Conservation (phyloP, 352 stramenopile genomes). For the Globisporangium rhizosaccharum region DNA sequence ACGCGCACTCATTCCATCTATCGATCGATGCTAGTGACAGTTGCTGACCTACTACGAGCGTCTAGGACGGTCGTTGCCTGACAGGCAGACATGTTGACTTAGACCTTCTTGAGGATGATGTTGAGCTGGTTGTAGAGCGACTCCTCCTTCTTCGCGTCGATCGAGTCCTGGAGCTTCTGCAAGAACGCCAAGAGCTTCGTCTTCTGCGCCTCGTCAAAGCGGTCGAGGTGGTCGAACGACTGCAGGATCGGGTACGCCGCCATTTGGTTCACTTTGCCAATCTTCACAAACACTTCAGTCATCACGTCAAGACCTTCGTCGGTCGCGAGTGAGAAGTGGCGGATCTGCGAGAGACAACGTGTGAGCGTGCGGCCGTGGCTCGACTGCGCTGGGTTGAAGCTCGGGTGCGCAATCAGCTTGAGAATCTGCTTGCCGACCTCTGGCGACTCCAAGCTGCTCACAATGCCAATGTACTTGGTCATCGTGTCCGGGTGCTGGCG, state of each 20-base stretch:
- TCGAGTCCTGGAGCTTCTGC: constrained; percentile 59
- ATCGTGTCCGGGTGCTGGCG: constrained; percentile 64
- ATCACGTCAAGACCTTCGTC: constrained; percentile 74
- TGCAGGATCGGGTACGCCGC: constrained; percentile 74
- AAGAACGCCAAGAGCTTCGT: constrained; percentile 44
- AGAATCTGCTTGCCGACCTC: constrained; percentile 73
- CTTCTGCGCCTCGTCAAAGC: constrained; percentile 61
- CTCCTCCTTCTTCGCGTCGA: constrained; percentile 52
- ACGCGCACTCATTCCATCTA: no score
- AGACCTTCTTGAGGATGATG: constrained; percentile 83
- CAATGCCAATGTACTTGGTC: constrained; percentile 74
- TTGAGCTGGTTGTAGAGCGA: constrained; percentile 78
- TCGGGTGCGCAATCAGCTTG: constrained; percentile 52
- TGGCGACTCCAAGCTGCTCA: constrained; percentile 56
- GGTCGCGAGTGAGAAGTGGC: constrained; percentile 66
- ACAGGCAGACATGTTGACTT: constrained; percentile 12
- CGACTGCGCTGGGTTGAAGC: constrained; percentile 73
- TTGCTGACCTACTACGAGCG: no score
- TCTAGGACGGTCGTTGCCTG: no score
- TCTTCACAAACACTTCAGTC: constrained; percentile 64
- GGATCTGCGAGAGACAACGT: constrained; percentile 64
- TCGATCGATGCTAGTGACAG: no score
- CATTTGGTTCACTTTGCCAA: constrained; percentile 86
- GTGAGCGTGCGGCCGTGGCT: constrained; percentile 65
- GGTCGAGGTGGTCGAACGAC: constrained; percentile 74